A percentile compares a stretch with the other conserved stretches of the same genome.
Conservation (phyloP, 441 rosid species). For the Rhodomyrtus psidioides region DNA sequence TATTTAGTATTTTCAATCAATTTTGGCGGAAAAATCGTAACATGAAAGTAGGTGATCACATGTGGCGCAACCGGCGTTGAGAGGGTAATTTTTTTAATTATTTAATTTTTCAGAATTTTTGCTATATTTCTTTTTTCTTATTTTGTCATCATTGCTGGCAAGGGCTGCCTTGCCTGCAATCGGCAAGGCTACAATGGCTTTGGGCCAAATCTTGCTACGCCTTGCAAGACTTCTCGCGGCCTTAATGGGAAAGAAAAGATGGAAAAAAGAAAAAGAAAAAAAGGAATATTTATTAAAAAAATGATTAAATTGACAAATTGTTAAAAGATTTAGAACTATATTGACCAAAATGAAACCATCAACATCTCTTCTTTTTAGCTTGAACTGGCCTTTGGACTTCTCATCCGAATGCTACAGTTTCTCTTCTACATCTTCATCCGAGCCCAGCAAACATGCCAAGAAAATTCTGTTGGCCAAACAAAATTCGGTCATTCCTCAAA, state of each 20-base stretch:
- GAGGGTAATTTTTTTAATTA: fast-evolving
- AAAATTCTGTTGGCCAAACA: background rate
- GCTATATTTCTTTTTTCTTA: background rate
- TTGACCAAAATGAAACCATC: too few species aligned
- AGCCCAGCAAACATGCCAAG: background rate
- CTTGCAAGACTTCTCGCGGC: too few species aligned
- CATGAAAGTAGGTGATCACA: fast-evolving
- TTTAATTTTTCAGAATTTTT: background rate
- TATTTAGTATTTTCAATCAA: fast-evolving
- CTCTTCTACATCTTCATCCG: background rate
- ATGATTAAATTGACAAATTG: too few species aligned
- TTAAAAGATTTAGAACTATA: too few species aligned
- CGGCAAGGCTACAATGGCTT: background rate
- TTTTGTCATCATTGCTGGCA: background rate
- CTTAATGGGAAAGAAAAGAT: background rate
- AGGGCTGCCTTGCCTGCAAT: background rate
- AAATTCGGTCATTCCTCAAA: background rate
- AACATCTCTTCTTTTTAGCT: background rate
- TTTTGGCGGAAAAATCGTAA: background rate
- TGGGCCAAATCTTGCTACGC: background rate
- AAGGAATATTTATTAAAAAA: background rate
- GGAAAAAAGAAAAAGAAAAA: background rate
- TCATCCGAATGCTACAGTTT: background rate
- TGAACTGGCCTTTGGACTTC: background rate
- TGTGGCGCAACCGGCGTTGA: fast-evolving